These are phyloP conservation scores for Rutidosis leptorrhynchoides DNA, from an alignment of 129 eudicot species.

Conservation along the genomic window DNA sequence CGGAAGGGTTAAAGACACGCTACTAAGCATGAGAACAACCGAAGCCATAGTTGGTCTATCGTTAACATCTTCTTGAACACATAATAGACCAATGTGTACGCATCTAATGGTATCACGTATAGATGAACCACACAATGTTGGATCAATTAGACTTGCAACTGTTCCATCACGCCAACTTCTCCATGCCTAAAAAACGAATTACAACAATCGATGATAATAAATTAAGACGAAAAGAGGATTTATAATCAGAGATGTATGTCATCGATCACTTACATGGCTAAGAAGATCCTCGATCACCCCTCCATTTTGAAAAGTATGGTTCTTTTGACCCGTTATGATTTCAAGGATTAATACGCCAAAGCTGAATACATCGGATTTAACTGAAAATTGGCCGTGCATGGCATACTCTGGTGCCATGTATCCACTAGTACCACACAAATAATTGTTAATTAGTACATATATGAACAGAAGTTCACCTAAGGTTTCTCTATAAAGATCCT, in stretches of 20 bases:
- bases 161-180: constrained; percentile 42
- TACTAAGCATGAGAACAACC: constrained; percentile 42
- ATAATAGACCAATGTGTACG: constrained; percentile 46
- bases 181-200: constrained; percentile 42
- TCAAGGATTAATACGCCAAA: constrained; percentile 51
- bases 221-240: background rate
- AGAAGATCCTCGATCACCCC: constrained; percentile 30
- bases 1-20: constrained; percentile 38
- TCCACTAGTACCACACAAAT: constrained; percentile 35
- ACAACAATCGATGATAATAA: background rate
- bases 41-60: constrained; percentile 56
- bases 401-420: constrained; percentile 58
- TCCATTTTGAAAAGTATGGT: constrained; percentile 26
- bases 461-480: background rate
- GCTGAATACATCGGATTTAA: constrained; percentile 45
- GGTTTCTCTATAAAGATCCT: background rate
- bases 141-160: constrained; percentile 34
- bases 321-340: constrained; percentile 41
- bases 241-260: background rate
- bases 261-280: constrained; percentile 43
- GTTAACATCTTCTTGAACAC: constrained; percentile 31
- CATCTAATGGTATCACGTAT: constrained; percentile 37
- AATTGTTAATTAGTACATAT: background rate
- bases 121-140: constrained; percentile 18
- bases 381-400: constrained; percentile 41